Evolutionary conservation across 140 eudicot genomes (phyloP).

Genomic region (Artemisia princeps): DNA sequence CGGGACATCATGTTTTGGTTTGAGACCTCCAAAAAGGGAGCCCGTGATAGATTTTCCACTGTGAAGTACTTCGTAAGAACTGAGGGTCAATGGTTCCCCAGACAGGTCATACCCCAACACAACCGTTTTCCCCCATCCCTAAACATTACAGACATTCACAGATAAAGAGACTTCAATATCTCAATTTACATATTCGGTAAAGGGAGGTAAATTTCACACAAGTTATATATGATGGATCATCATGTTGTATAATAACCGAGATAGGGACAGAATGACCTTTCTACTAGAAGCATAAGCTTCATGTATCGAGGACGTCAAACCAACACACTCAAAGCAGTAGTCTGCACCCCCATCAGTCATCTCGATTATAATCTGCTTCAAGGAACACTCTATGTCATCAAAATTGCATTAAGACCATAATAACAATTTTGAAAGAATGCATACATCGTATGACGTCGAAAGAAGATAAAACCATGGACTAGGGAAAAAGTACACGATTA

Average conservation of each 20-base stretch:
- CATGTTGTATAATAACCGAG: background rate
- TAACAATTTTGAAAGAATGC: background rate
- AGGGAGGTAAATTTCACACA: no score
- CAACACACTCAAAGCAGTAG: slow-evolving; percentile 77
- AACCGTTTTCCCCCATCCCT: slow-evolving; percentile 90
- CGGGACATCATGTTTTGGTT: slow-evolving; percentile 63
- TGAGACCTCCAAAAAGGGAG: slow-evolving; percentile 58
- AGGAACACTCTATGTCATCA: background rate
- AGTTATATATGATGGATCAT: background rate
- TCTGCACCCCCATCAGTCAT: slow-evolving; percentile 82
- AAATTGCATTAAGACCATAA: background rate
- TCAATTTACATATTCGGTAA: no score
- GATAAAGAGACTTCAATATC: background rate
- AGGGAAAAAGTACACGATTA: background rate
- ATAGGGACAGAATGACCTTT: slow-evolving; percentile 33
- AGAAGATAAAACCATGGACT: background rate
- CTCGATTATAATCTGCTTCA: slow-evolving; percentile 47
- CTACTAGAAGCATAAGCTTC: slow-evolving; percentile 70
- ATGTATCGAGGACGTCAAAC: slow-evolving; percentile 48
- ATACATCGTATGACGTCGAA: background rate
- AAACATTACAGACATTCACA: slow-evolving; percentile 4
- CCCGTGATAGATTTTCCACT: slow-evolving; percentile 49
- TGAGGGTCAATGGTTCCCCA: slow-evolving; percentile 36
- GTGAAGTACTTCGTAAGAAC: slow-evolving; percentile 37
- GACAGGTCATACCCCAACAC: slow-evolving; percentile 59